Evolutionary conservation across 176 grass and related monocot species (phyloP).

Genomic region (Avena insularis): DNA sequence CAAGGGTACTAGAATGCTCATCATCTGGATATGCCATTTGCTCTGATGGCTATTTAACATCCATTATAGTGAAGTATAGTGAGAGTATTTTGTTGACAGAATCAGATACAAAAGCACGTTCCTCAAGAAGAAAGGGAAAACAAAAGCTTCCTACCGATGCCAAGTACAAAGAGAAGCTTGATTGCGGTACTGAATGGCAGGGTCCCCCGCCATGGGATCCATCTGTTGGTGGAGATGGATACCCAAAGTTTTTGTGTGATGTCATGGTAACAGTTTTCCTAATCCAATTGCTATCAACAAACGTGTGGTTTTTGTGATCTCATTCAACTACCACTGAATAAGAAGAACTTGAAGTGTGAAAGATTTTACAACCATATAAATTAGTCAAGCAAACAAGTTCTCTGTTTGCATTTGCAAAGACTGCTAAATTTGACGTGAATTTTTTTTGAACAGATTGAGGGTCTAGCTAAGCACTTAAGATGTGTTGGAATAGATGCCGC

Average conservation of each 20-base stretch:
- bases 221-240: slow-evolving; percentile 79
- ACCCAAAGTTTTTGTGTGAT: slow-evolving; percentile 90
- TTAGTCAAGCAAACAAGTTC: background rate
- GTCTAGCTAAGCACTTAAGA: slow-evolving; percentile 89
- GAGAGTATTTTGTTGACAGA: slow-evolving; percentile 76
- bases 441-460: slow-evolving; percentile 73
- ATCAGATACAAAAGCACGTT: slow-evolving; percentile 61
- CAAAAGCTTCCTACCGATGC: slow-evolving; percentile 37
- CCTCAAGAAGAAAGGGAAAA: slow-evolving; percentile 71
- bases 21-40: slow-evolving; percentile 35
- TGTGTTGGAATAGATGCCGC: slow-evolving; percentile 98
- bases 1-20: slow-evolving; percentile 23
- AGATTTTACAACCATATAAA: slow-evolving; percentile 7
- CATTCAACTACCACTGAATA: background rate
- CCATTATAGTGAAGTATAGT: slow-evolving; percentile 51
- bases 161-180: slow-evolving; percentile 58
- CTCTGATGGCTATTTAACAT: slow-evolving; percentile 43
- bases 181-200: slow-evolving; percentile 71
- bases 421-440: slow-evolving; percentile 16
- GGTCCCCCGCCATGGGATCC: slow-evolving; percentile 82
- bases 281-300: background rate
- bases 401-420: slow-evolving; percentile 21
- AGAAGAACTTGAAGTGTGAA: background rate
- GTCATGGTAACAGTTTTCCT: slow-evolving; percentile 77
- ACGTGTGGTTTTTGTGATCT: slow-evolving; percentile 8